A percentile compares a stretch with the other conserved stretches of the same genome.
Evolutionary conservation across 306 rosid species (phyloP).

Genomic region (Vigna unguiculata): DNA sequence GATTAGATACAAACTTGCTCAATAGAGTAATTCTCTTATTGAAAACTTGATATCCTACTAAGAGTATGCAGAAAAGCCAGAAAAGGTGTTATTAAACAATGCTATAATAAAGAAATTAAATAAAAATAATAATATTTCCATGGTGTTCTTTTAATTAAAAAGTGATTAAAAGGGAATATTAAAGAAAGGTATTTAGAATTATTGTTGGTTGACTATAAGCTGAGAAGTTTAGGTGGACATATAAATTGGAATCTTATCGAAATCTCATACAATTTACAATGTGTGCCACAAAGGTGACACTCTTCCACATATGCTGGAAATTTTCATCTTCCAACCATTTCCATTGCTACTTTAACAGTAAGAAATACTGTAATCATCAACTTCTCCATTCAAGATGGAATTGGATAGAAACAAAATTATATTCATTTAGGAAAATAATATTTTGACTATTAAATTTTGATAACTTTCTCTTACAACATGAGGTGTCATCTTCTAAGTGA

Average conservation of each 20-base stretch:
- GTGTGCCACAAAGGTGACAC: conserved; percentile 49
- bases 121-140: not conserved
- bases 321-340: conserved; percentile 19
- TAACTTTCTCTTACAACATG: too few relatives aligned
- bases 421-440: too few relatives aligned
- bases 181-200: not conserved
- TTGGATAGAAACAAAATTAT: too few relatives aligned
- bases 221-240: conserved; percentile 6
- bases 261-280: not conserved
- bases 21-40: too few relatives aligned
- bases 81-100: too few relatives aligned
- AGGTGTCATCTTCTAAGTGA: too few relatives aligned
- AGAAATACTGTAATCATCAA: conserved; percentile 1
- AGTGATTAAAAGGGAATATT: not conserved
- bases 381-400: too few relatives aligned
- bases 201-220: not conserved
- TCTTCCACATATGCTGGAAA: conserved; percentile 46
- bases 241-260: conserved; percentile 41
- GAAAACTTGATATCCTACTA: too few relatives aligned
- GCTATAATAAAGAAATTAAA: not conserved
- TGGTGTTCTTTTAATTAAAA: not conserved
- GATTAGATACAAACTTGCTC: too few relatives aligned
- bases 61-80: too few relatives aligned
- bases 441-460: too few relatives aligned
- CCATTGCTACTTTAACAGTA: not conserved